Evolutionary conservation across 352 stramenopile genomes (phyloP).

Genomic region (Phytophthora litchii): DNA sequence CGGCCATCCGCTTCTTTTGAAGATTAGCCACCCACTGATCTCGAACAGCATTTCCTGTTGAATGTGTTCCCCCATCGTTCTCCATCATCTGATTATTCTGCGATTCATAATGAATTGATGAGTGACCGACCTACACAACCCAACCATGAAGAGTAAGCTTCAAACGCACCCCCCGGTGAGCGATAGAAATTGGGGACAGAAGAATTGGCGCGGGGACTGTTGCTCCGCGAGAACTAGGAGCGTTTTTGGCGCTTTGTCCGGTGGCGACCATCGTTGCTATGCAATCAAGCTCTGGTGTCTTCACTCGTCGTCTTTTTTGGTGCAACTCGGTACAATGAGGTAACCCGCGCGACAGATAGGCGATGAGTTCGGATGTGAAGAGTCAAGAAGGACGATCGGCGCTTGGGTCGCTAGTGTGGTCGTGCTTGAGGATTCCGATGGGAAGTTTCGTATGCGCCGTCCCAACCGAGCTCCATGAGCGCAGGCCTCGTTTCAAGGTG

Average conservation of each 20-base stretch:
- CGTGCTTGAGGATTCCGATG: constrained; percentile 33
- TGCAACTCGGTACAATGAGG: constrained; percentile 10
- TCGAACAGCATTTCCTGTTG: constrained; percentile 66
- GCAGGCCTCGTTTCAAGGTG: constrained; percentile 33
- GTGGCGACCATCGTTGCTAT: constrained; percentile 35
- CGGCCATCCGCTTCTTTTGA: constrained; percentile 71
- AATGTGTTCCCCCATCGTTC: constrained; percentile 10
- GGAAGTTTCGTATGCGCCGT: constrained; percentile 41
- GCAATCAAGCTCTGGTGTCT: constrained; percentile 18
- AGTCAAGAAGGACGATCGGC: not conserved
- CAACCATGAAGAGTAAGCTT: constrained; percentile 5
- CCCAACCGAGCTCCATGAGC: constrained; percentile 32
- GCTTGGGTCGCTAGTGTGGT: not conserved
- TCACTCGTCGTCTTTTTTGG: constrained; percentile 18
- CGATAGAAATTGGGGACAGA: constrained; percentile 58
- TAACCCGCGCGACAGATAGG: constrained; percentile 22
- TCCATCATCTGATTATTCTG: constrained; percentile 40
- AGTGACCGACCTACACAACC: constrained; percentile 7
- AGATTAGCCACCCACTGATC: constrained; percentile 88
- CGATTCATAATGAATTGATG: constrained; percentile 8
- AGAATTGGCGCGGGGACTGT: constrained; percentile 34
- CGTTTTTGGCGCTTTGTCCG: constrained; percentile 34
- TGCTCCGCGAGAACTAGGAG: constrained; percentile 24
- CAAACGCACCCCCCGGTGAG: constrained; percentile 43
- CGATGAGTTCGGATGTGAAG: constrained; percentile 45